These are phyloP conservation scores for Saccharomyces hybrid DNA, from an alignment of 1,139 yeast species.

Conservation along the genomic window DNA sequence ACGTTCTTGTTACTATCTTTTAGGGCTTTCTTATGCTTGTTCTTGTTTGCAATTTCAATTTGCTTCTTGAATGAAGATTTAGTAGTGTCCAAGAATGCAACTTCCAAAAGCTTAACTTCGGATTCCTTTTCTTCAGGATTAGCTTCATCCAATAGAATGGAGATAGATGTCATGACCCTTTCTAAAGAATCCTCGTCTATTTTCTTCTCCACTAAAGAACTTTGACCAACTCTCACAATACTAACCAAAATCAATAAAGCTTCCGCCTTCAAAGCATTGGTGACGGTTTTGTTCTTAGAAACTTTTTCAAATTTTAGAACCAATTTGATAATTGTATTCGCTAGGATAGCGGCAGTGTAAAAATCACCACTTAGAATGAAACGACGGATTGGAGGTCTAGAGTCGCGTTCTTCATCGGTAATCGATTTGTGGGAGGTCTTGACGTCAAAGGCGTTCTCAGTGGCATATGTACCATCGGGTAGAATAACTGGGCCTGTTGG, in stretches of 20 bases:
- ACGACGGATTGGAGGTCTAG: constrained; percentile 70
- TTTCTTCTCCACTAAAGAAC: constrained; percentile 62
- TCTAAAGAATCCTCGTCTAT: constrained; percentile 95
- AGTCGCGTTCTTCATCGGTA: constrained; percentile 24
- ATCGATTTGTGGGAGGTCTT: constrained; percentile 11
- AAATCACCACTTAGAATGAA: constrained; percentile 82
- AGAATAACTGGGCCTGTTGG: constrained; percentile 71
- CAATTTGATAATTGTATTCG: constrained; percentile 83
- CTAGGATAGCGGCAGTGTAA: constrained; percentile 80
- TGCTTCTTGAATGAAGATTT: constrained; percentile 71
- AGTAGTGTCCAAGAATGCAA: constrained; percentile 82
- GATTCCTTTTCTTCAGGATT: constrained; percentile 36
- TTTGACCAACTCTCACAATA: constrained; percentile 80
- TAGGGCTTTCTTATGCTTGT: constrained; percentile 53
- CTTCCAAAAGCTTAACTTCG: constrained; percentile 44
- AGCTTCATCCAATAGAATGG: constrained; percentile 62
- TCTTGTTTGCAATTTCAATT: constrained; percentile 42
- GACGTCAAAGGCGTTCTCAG: constrained; percentile 71
- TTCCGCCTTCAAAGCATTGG: constrained; percentile 88
- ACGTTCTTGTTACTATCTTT: constrained; percentile 58
- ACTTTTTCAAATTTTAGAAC: constrained; percentile 67
- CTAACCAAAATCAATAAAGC: constrained; percentile 90
- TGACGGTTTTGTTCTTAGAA: constrained; percentile 45
- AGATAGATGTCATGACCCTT: constrained; percentile 77
- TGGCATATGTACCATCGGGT: constrained; percentile 98